Evolutionary conservation across 2,329 filamentous ascomycete species (phyloP), one percentile per base, ranked within the genome.

Genomic region (Penicillium freii): DNA sequence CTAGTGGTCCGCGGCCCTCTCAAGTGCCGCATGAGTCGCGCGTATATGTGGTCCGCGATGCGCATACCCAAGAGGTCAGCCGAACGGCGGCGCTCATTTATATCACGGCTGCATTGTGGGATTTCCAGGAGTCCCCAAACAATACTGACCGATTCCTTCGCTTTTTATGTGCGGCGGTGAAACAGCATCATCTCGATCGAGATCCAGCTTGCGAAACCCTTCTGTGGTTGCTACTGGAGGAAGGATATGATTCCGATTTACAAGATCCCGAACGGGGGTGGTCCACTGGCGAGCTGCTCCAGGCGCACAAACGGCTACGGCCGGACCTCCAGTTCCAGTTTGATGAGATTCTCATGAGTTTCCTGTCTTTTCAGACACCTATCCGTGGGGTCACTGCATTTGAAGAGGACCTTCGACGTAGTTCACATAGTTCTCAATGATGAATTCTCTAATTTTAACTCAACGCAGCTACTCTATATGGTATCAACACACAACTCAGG

Each of bases 1-100:
- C 75, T n/a, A 73, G 70, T 55, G 75, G 75, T 8, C 75, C 75
- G 11, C 71, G 68, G 19, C 75, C 75, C 13, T 72, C 72, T 5
- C 69, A 69, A 44, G 69, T 77, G 6, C 73, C 75, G 15, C 59
- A 66, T 0, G 69, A 66, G 33, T 69, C 69, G 13, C 75, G 74
- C 36, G 66, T 67, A 50, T 77, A 74, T 56, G 74, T 77, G 21
- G 63, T 77, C 9, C 67, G 63, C 39, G 67, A 69, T 38, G 62
- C 60, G 7, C 65, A 69, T 11, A 73, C 71, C 13, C 71, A 71
- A 54, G 72, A 75, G 48, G 60, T 72, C 36, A 72, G 69, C 34
- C 74, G 74, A 27, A 73, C 73, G 4, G 72, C 71, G 1, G 66
- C 72, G 1, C 64, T 77, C 33, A 74, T 77, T 27, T 75, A 74